Percentiles rank a stretch among this genome's conserved stretches.
These are phyloP conservation scores for Magnolia sinica DNA, from an alignment of 164 flowering plant genomes.

Conservation along the genomic window DNA sequence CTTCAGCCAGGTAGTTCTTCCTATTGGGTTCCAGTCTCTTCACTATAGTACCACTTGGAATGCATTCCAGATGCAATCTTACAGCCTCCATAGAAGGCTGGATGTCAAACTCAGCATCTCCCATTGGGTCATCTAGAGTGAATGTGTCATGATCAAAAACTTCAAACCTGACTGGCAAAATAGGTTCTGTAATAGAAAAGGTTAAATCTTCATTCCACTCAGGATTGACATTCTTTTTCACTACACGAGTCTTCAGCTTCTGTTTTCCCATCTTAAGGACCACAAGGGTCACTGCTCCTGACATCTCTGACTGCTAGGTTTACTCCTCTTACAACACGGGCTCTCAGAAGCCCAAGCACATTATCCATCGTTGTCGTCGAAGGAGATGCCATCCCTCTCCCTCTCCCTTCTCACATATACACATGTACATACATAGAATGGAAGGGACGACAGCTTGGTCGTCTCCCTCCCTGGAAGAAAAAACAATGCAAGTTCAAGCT, in stretches of 20 bases:
- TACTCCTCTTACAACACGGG: conserved; percentile 43
- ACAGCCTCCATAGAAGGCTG: conserved; percentile 42
- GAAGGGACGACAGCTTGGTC: no score
- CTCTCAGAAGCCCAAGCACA: conserved; percentile 48
- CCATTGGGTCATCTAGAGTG: conserved; percentile 69
- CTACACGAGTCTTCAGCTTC: conserved; percentile 75
- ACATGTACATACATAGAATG: background rate
- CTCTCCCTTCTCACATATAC: background rate
- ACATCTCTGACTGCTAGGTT: conserved; percentile 60
- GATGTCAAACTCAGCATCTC: conserved; percentile 72
- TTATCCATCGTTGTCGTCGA: conserved; percentile 32
- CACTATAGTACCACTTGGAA: conserved; percentile 51
- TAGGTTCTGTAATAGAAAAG: conserved; percentile 52
- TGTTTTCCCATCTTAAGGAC: conserved; percentile 59
- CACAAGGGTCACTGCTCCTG: conserved; percentile 59
- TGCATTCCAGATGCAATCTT: conserved; percentile 27
- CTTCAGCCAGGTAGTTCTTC: conserved; percentile 60
- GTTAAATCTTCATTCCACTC: conserved; percentile 87
- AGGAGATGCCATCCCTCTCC: background rate
- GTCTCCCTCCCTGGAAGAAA: no score
- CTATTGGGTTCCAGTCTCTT: conserved; percentile 40
- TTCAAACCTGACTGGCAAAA: background rate
- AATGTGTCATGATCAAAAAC: conserved; percentile 73
- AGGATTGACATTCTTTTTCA: conserved; percentile 56
- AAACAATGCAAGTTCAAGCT: no score